Conservation (phyloP, 2,329 filamentous ascomycete genomes). For the Malbranchea zuffiana region DNA sequence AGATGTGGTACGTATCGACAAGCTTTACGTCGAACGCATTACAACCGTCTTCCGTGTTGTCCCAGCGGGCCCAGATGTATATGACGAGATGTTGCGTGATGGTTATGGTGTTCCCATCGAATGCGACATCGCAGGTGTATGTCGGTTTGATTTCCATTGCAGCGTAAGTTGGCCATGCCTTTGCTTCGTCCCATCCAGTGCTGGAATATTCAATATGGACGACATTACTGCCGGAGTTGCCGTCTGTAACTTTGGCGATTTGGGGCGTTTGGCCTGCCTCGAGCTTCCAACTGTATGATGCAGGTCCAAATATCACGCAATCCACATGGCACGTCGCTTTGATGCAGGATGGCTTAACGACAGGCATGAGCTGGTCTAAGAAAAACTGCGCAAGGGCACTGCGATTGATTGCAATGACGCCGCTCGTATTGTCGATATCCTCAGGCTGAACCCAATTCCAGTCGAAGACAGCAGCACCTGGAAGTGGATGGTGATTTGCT, state of each 20-base stretch:
- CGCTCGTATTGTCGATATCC: neutral
- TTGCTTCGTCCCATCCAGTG: neutral
- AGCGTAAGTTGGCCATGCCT: neutral
- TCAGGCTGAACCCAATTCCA: constrained; percentile 1
- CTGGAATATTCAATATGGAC: neutral
- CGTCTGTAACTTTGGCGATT: neutral
- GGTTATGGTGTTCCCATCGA: neutral
- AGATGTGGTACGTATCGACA: neutral
- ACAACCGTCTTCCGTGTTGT: neutral
- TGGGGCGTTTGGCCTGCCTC: too few species aligned
- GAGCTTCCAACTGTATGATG: neutral
- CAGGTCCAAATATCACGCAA: neutral
- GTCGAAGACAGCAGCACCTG: neutral
- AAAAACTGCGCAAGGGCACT: neutral
- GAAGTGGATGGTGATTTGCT: neutral
- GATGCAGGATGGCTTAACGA: neutral
- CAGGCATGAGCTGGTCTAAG: neutral
- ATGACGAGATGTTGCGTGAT: neutral
- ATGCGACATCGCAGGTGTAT: neutral
- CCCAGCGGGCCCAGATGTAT: neutral
- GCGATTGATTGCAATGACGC: constrained; percentile 1
- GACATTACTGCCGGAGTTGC: neutral
- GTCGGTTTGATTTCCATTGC: neutral
- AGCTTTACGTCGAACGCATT: neutral
- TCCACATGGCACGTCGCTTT: too few species aligned